A percentile compares a stretch with the other conserved stretches of the same genome.
These are phyloP conservation scores for Tremella mesenterica DNA, from an alignment of 768 basidiomycete species.

Conservation along the genomic window DNA sequence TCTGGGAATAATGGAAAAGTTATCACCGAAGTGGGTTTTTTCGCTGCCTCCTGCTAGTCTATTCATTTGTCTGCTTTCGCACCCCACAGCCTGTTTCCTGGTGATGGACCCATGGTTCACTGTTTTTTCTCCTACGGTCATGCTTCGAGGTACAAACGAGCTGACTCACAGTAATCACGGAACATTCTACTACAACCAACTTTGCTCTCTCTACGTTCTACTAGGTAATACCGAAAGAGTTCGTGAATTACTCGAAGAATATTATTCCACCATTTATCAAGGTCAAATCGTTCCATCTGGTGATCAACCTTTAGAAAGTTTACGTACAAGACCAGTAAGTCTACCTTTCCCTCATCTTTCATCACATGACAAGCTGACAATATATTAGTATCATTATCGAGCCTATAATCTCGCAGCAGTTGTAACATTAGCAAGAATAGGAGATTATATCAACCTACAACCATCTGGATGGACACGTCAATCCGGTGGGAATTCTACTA, in stretches of 20 bases:
- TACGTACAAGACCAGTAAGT: constrained; percentile 57
- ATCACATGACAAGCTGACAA: too few species aligned
- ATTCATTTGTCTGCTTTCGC: too few species aligned
- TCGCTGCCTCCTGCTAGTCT: too few species aligned
- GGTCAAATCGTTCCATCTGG: constrained; percentile 54
- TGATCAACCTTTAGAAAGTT: constrained; percentile 58
- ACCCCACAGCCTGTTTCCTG: too few species aligned
- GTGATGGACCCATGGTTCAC: too few species aligned
- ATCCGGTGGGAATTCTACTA: constrained; percentile 52
- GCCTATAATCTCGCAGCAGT: constrained; percentile 62
- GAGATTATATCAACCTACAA: constrained; percentile 49
- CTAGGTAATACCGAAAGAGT: constrained; percentile 53
- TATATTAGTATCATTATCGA: constrained; percentile 61
- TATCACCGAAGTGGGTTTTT: constrained; percentile 51
- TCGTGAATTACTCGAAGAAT: constrained; percentile 48
- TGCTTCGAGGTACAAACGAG: not conserved
- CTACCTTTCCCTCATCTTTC: too few species aligned
- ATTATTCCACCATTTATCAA: constrained; percentile 52
- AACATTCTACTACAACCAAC: constrained; percentile 57
- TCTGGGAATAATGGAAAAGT: constrained; percentile 46
- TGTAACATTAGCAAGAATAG: constrained; percentile 56
- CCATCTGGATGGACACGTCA: constrained; percentile 48
- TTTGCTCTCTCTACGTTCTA: constrained; percentile 54
- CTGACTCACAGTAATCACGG: constrained; percentile 55
- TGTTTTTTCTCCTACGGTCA: too few species aligned